Evolutionary conservation across 1,139 yeast genomes (phyloP), one percentile per base, ranked within the genome.

Genomic region (Debaryomyces robertsiae): DNA sequence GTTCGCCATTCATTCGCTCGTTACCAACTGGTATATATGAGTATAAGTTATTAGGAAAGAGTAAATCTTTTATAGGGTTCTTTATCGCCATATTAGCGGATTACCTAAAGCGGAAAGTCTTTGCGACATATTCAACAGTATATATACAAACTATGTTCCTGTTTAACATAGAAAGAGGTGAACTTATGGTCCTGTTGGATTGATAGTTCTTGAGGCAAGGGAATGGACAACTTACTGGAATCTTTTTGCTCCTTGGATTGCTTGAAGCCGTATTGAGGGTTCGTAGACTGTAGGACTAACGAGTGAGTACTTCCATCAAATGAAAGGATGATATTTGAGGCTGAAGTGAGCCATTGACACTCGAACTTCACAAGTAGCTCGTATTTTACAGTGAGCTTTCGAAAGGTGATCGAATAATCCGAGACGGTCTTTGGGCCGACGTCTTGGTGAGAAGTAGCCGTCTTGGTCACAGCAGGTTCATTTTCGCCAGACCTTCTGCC

Each of bases 1-100:
- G 69, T 41, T 63, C 65, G 9, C 60, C 58, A 49, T 60, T 61
- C 66, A 64, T 63, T 19, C 7, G 7, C 7, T 19, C 22, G n/a
- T 19, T 7, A 19, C 7, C 22, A 7, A 19, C 7, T 19, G 5
- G 22, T 19, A 19, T 19, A 6, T 19, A 19, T 19, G 7, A 19
- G 7, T 19, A 19, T 7, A 19, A 19, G 7, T 6, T 19, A 7
- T 19, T 7, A 19, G 7, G 22, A 19, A 9, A 25, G 5, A 16
- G 14, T 16, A 16, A 4, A 16, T 24, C 30, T 32, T 33, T 24
- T n/a, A 33, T 33, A 31, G 33, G 19, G 25, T 5, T 13, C 17
- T 17, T 14, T 33, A 32, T 32, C 27, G 19, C 22, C 7, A 19
- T n/a, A n/a, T 23, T 33, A 30, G 36, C 36, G 36, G 34, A 10